Conservation (phyloP, 202 grass and related monocot species). For the Bolboschoenoplectus hybrid region DNA sequence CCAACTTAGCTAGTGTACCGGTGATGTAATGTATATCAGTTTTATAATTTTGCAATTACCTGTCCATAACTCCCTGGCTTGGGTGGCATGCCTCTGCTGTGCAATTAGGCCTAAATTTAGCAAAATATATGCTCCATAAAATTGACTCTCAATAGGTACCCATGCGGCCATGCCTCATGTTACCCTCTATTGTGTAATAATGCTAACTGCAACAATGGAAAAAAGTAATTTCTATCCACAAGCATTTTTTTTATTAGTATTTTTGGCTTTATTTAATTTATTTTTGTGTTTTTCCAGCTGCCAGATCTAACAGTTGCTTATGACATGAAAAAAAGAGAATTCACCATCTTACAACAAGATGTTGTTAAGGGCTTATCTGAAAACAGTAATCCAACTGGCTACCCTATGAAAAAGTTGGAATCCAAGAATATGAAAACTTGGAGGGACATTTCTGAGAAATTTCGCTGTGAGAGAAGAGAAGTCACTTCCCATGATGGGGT, state of each 20-base stretch:
- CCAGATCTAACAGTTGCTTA: conserved; percentile 91
- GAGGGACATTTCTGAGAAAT: conserved; percentile 68
- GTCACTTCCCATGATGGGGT: conserved; percentile 76
- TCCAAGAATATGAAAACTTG: conserved; percentile 56
- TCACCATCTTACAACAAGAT: conserved; percentile 83
- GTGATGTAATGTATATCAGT: not conserved
- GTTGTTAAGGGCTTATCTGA: conserved; percentile 53
- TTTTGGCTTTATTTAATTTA: conserved; percentile 36
- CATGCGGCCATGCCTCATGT: not conserved
- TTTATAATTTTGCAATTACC: not conserved
- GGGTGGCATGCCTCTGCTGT: not conserved
- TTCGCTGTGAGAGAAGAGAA: conserved; percentile 65
- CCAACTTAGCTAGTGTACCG: not conserved
- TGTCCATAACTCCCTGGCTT: not conserved
- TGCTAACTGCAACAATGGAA: not conserved
- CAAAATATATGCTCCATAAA: not conserved
- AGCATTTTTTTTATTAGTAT: not conserved
- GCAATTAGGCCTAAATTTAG: not conserved
- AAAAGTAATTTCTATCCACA: not conserved
- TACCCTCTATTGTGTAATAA: conserved; percentile 14
- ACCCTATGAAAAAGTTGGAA: conserved; percentile 35
- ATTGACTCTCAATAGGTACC: not conserved
- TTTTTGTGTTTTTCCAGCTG: conserved; percentile 50
- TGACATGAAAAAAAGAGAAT: conserved; percentile 64
- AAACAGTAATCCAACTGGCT: conserved; percentile 35